Conservation (phyloP, 345 rosid genomes). For the Gossypium anomalum region DNA sequence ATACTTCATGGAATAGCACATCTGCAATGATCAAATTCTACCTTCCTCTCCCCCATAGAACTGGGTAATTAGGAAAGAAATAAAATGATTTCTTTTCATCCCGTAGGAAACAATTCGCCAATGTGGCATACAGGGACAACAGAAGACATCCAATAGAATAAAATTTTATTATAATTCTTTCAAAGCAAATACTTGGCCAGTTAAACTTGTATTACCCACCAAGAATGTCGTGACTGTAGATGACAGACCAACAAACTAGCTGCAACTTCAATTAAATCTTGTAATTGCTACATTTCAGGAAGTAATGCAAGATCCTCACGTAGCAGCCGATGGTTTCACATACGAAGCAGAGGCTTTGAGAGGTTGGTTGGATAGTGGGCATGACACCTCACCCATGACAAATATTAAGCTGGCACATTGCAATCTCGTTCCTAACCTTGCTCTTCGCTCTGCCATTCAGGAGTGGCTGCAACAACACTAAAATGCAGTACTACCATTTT, state of each 20-base stretch:
- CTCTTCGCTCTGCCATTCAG: constrained; percentile 54
- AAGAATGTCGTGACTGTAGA: not conserved
- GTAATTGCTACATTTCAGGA: constrained; percentile 39
- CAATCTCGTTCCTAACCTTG: constrained; percentile 50
- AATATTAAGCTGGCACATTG: constrained; percentile 38
- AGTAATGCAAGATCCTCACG: constrained; percentile 77
- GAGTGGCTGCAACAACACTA: constrained; percentile 61
- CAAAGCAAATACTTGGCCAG: not conserved
- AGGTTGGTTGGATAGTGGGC: constrained; percentile 69
- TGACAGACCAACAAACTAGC: not conserved
- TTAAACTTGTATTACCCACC: not conserved
- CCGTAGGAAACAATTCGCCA: not conserved
- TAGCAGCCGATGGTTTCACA: constrained; percentile 81
- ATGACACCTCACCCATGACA: constrained; percentile 78
- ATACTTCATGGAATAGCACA: not conserved
- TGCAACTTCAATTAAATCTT: not conserved
- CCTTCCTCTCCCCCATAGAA: not conserved
- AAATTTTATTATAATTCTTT: not conserved
- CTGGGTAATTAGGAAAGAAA: not conserved
- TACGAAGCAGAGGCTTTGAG: constrained; percentile 77
- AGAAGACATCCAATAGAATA: not conserved
- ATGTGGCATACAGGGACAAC: not conserved
- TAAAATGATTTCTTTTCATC: not conserved
- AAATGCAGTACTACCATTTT: not conserved
- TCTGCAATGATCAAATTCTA: constrained; percentile 5